Conservation (phyloP, 257 asterid species). For the Ocimum tenuiflorum region DNA sequence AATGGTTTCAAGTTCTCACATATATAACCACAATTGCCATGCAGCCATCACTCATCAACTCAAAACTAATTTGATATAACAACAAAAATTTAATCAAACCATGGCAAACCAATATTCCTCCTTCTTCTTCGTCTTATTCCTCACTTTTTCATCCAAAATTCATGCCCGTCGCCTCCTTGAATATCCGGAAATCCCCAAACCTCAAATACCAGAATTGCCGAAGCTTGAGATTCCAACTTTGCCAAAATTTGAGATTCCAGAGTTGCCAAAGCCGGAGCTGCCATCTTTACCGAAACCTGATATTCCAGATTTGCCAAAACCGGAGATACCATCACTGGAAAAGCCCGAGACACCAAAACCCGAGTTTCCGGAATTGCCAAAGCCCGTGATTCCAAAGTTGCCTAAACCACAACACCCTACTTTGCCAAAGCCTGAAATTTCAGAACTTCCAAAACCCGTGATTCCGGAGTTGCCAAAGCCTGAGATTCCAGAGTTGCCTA, state of each 20-base stretch:
- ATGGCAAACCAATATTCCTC: too few species aligned
- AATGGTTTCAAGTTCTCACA: too few species aligned
- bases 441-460: conserved; percentile 6
- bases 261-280: neutral
- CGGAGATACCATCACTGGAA: neutral
- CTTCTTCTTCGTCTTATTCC: too few species aligned
- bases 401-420: too few species aligned
- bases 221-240: neutral
- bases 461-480: too few species aligned
- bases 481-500: too few species aligned
- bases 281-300: conserved; percentile 7
- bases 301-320: neutral
- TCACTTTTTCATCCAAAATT: too few species aligned
- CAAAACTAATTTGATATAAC: too few species aligned
- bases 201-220: conserved; percentile 1
- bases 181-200: neutral
- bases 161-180: too few species aligned
- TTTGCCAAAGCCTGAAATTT: neutral
- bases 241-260: neutral
- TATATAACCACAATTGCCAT: too few species aligned
- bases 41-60: too few species aligned
- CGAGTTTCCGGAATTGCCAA: neutral
- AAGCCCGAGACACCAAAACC: neutral
- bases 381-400: neutral
- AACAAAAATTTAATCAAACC: too few species aligned